Percentiles rank a stretch among this genome's conserved stretches.
phyloP scores from a whole-genome alignment of 192 early-diverging fungal genomes.

The Jimgerdemannia flammicorona region DNA sequence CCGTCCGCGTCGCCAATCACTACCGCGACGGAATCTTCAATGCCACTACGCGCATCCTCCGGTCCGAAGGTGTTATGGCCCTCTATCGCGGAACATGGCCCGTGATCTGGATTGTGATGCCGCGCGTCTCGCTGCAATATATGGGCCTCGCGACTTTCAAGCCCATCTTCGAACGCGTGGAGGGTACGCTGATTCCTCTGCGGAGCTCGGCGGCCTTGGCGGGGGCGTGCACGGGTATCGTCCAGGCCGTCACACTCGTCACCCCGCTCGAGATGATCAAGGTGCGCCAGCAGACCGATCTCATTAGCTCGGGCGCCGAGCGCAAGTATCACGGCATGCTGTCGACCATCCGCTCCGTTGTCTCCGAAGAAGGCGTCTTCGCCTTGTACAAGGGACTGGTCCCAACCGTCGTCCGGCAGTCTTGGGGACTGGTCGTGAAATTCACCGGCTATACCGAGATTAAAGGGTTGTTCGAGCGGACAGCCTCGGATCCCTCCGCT shows the following conservation, averaged over 20 bases:
- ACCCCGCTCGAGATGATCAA: constrained; percentile 42
- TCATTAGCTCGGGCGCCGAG: constrained; percentile 18
- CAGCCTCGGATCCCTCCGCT: constrained; percentile 13
- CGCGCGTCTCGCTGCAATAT: constrained; percentile 39
- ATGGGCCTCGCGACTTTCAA: constrained; percentile 38
- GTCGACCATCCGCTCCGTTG: constrained; percentile 24
- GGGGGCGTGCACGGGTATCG: constrained; percentile 37
- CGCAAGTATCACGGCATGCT: constrained; percentile 32
- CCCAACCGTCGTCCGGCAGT: constrained; percentile 39
- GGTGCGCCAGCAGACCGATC: constrained; percentile 40
- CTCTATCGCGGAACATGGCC: constrained; percentile 38
- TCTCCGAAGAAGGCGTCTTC: constrained; percentile 36
- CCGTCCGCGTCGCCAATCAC: constrained; percentile 25
- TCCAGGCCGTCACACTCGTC: constrained; percentile 37
- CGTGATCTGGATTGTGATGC: constrained; percentile 38
- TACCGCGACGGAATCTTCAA: constrained; percentile 28
- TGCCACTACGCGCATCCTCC: constrained; percentile 26
- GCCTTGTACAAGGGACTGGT: constrained; percentile 37
- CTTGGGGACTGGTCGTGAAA: constrained; percentile 40
- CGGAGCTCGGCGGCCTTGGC: constrained; percentile 6
- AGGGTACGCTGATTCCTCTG: constrained; percentile 27
- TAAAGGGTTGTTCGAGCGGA: constrained; percentile 25
- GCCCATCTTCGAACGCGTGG: constrained; percentile 38
- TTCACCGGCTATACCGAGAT: constrained; percentile 36
- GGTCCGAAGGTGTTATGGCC: constrained; percentile 28